Percentiles rank a stretch among this genome's conserved stretches.
Evolutionary conservation across 257 asterid genomes (phyloP).

Genomic region (Eucommia ulmoides): DNA sequence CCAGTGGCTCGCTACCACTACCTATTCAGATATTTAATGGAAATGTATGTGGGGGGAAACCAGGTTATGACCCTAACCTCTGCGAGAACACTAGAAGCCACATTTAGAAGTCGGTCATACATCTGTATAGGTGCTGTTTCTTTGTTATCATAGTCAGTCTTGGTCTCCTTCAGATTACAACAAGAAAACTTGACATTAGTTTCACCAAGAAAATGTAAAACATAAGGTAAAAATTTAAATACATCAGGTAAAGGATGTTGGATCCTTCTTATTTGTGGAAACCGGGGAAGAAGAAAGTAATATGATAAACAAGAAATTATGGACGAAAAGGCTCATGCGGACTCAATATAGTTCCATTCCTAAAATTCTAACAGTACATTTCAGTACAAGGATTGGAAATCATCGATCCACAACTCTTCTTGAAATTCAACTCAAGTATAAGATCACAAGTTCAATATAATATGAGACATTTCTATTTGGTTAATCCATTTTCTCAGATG

Average conservation of each 20-base stretch:
- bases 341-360: no score
- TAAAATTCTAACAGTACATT: no score
- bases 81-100: constrained; percentile 62
- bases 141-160: constrained; percentile 7
- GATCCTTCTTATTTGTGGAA: neutral
- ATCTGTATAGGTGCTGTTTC: constrained; percentile 29
- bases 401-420: neutral
- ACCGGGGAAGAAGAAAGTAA: no score
- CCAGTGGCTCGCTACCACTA: neutral
- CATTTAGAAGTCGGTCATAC: constrained; percentile 45
- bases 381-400: no score
- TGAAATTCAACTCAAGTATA: neutral
- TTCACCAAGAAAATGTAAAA: neutral
- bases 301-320: no score
- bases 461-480: no score
- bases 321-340: no score
- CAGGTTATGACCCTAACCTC: constrained; percentile 37
- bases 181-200: neutral
- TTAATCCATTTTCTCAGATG: no score
- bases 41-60: neutral
- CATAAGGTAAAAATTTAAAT: neutral
- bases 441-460: neutral
- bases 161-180: constrained; percentile 16
- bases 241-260: neutral
- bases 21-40: neutral